These are phyloP conservation scores for Daphne laureola DNA, from an alignment of 441 rosid species.

Conservation along the genomic window DNA sequence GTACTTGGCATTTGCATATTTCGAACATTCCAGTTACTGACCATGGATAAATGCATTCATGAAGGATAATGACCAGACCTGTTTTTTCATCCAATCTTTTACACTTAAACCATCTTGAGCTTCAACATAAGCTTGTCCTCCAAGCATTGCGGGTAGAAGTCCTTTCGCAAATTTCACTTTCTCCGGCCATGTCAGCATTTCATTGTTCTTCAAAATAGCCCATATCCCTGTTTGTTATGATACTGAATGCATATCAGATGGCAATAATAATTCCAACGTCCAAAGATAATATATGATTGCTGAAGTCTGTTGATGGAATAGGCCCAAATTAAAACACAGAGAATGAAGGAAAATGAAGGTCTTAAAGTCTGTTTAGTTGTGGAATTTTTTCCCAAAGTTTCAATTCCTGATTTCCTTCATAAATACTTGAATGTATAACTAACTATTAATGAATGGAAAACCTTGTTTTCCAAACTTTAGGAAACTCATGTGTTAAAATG, in stretches of 20 bases:
- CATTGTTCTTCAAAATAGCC: conserved; percentile 86
- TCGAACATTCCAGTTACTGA: no score
- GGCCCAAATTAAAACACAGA: conserved; percentile 1
- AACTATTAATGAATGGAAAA: no score
- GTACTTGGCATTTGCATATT: no score
- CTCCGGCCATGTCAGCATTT: conserved; percentile 97
- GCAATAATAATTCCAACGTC: not conserved
- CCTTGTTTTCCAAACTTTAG: no score
- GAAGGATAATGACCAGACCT: conserved; percentile 33
- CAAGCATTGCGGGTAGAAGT: conserved; percentile 81
- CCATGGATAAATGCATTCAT: no score
- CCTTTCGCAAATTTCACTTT: conserved; percentile 94
- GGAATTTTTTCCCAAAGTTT: no score
- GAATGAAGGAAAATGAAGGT: not conserved
- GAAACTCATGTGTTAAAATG: no score
- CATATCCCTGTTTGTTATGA: conserved; percentile 52
- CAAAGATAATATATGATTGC: not conserved
- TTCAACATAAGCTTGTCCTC: conserved; percentile 90
- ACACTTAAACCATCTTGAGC: conserved; percentile 90
- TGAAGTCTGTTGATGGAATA: not conserved
- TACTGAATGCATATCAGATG: not conserved
- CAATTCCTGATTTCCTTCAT: no score
- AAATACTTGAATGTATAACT: no score
- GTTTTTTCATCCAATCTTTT: conserved; percentile 88
- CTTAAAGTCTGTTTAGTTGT: no score